A percentile compares a stretch with the other conserved stretches of the same genome.
phyloP scores from a whole-genome alignment of 192 early-diverging fungal species.

The Thoreauomyces humboldtii region DNA sequence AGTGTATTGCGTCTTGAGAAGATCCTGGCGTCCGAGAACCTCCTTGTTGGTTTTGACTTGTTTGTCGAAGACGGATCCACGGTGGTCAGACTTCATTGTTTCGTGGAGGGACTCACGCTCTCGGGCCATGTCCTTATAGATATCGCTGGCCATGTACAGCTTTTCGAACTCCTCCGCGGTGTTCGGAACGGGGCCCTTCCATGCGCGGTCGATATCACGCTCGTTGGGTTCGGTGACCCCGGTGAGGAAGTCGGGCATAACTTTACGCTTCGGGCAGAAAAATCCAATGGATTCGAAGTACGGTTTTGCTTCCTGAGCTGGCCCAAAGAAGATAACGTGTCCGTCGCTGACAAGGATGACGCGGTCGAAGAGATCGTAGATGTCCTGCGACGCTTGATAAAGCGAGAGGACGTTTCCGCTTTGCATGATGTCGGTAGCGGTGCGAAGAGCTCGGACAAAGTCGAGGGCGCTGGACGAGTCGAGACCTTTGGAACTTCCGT shows the following conservation, averaged over 20 bases:
- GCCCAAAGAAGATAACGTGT: constrained; percentile 68
- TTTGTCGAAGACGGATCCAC: constrained; percentile 38
- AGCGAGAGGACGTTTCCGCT: constrained; percentile 28
- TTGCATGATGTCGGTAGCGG: constrained; percentile 60
- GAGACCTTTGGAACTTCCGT: constrained; percentile 70
- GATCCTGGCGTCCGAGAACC: constrained; percentile 45
- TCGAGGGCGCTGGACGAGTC: constrained; percentile 82
- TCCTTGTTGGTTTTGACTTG: constrained; percentile 58
- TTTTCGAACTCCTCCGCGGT: constrained; percentile 65
- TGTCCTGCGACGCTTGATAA: constrained; percentile 72
- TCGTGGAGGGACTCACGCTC: constrained; percentile 46
- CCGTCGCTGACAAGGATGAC: constrained; percentile 43
- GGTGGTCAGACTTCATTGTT: constrained; percentile 35
- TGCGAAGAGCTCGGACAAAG: constrained; percentile 73
- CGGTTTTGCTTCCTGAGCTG: constrained; percentile 27
- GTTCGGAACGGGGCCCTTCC: constrained; percentile 51
- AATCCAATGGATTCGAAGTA: constrained; percentile 28
- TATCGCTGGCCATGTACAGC: constrained; percentile 44
- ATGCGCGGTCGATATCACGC: constrained; percentile 53
- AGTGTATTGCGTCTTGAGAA: constrained; percentile 56
- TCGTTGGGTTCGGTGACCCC: constrained; percentile 64
- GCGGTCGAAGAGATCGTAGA: constrained; percentile 64
- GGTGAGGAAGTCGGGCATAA: constrained; percentile 70
- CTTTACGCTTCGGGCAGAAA: constrained; percentile 50
- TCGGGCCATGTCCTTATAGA: constrained; percentile 37